These are phyloP conservation scores for Phytopythium montanum DNA, from an alignment of 352 stramenopile species.

Conservation along the genomic window DNA sequence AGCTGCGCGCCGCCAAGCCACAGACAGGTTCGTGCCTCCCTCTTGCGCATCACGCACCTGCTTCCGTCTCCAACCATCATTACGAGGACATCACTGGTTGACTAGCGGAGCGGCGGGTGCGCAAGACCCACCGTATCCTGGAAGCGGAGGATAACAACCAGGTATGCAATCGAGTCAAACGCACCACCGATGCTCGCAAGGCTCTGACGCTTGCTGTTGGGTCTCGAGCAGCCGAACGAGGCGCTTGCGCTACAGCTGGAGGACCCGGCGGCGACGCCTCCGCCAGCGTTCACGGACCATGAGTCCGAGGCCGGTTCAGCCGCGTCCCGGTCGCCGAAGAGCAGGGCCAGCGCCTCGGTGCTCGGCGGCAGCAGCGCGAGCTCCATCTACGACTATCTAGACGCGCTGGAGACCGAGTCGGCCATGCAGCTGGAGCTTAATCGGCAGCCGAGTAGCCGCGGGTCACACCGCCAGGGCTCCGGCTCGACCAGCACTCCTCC, in stretches of 20 bases:
- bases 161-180: constrained; percentile 8
- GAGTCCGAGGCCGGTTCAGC: constrained; percentile 25
- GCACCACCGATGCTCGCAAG: neutral
- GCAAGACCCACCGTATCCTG: neutral
- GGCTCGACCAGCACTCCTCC: neutral
- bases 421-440: constrained; percentile 39
- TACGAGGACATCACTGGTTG: neutral
- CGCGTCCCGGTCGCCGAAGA: constrained; percentile 19
- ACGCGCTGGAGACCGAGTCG: constrained; percentile 65
- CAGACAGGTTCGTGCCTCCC: constrained; percentile 1
- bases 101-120: neutral
- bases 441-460: constrained; percentile 6
- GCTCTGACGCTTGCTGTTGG: neutral
- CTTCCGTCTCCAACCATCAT: neutral
- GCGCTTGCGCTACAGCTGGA: constrained; percentile 39
- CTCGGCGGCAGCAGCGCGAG: constrained; percentile 11
- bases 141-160: constrained; percentile 25
- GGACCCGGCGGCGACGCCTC: constrained; percentile 28
- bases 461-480: neutral
- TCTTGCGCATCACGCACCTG: neutral
- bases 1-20: constrained; percentile 1
- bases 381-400: constrained; percentile 82
- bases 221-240: constrained; percentile 7
- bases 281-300: constrained; percentile 28
- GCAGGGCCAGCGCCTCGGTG: constrained; percentile 9